phyloP scores from a whole-genome alignment of 371 early-diverging fungal species.

The Nematocida ausubeli region DNA sequence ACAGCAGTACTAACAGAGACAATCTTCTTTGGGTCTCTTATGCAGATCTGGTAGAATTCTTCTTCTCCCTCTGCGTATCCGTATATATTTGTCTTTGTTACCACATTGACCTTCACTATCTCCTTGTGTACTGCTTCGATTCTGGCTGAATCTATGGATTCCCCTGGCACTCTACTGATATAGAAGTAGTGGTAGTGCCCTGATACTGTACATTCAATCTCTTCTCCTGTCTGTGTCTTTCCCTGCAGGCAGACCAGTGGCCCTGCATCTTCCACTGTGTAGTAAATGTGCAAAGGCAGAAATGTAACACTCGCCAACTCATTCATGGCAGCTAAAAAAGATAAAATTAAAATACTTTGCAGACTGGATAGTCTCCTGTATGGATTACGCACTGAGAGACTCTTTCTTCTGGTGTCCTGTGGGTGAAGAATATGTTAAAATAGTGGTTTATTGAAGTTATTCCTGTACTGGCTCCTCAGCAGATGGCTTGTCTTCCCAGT shows the following conservation, averaged over 20 bases:
- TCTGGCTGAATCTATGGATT: slow-evolving; percentile 15
- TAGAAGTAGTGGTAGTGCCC: slow-evolving; percentile 91
- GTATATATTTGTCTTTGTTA: slow-evolving; percentile 74
- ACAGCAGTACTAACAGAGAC: slow-evolving; percentile 67
- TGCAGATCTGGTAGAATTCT: slow-evolving; percentile 68
- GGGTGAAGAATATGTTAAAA: background rate
- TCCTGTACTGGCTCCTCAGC: slow-evolving; percentile 37
- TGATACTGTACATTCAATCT: slow-evolving; percentile 80
- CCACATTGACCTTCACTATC: slow-evolving; percentile 70
- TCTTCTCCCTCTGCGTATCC: slow-evolving; percentile 68
- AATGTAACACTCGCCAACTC: background rate
- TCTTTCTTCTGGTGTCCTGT: background rate
- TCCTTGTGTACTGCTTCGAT: background rate
- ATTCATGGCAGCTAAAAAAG: background rate
- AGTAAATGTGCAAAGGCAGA: slow-evolving; percentile 39
- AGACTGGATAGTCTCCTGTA: background rate
- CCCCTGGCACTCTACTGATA: slow-evolving; percentile 70
- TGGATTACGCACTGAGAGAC: no score
- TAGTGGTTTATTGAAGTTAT: slow-evolving; percentile 7
- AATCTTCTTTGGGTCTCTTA: slow-evolving; percentile 67
- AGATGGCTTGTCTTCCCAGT: slow-evolving; percentile 36
- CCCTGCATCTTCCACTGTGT: background rate
- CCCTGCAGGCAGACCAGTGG: slow-evolving; percentile 63
- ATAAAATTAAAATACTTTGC: background rate
- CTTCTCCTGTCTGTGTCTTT: slow-evolving; percentile 72